Evolutionary conservation across 208 protist genomes (phyloP).

Genomic region (Zelonia costaricensis): DNA sequence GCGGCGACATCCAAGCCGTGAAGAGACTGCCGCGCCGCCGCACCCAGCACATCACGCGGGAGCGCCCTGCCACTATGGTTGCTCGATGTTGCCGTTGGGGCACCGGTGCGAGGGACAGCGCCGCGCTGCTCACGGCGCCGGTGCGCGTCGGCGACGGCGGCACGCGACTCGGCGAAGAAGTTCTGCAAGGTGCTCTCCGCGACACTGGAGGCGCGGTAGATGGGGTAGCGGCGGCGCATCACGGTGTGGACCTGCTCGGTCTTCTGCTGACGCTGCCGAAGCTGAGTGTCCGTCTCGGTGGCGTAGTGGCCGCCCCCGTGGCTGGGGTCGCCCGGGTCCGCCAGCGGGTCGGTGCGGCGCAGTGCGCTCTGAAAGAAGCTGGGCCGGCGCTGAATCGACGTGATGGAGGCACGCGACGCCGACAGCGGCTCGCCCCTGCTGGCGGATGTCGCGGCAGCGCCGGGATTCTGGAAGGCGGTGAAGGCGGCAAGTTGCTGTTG

Average conservation of each 20-base stretch:
- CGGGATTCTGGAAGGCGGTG: slow-evolving; percentile 17
- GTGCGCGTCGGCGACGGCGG: slow-evolving; percentile 9
- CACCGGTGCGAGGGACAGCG: too few species aligned
- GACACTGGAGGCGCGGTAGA: slow-evolving; percentile 69
- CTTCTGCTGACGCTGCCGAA: slow-evolving; percentile 18
- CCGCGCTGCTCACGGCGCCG: background rate
- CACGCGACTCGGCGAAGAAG: slow-evolving; percentile 24
- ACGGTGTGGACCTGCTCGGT: background rate
- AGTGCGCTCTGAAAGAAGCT: slow-evolving; percentile 35
- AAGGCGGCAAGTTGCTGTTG: slow-evolving; percentile 10
- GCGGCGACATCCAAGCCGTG: background rate
- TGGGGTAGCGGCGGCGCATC: slow-evolving; percentile 39
- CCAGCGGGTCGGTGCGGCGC: slow-evolving; percentile 10
- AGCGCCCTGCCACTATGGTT: too few species aligned
- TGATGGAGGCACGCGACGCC: slow-evolving; percentile 10
- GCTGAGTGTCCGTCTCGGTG: slow-evolving; percentile 14
- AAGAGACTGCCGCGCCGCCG: background rate
- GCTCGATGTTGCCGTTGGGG: too few species aligned
- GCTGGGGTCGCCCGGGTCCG: slow-evolving; percentile 1
- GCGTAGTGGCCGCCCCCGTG: slow-evolving; percentile 6
- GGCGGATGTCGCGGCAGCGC: background rate
- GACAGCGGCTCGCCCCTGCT: background rate
- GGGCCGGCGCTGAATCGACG: slow-evolving; percentile 3
- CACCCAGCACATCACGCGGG: too few species aligned
- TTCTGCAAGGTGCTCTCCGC: slow-evolving; percentile 67